Conservation (phyloP, 129 eudicot genomes). For the Pulicaria dysenterica region DNA sequence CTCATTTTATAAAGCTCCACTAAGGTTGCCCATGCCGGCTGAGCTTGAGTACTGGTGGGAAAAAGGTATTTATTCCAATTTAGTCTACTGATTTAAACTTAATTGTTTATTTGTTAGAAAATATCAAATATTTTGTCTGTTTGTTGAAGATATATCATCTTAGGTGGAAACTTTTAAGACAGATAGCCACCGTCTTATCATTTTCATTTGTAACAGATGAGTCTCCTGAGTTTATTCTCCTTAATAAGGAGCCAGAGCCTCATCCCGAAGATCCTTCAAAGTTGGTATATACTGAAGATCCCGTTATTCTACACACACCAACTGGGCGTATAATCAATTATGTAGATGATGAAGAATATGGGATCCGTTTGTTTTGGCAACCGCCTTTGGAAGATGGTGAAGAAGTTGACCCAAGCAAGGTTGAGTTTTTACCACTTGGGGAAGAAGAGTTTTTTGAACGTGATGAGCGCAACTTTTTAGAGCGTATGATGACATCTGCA, state of each 20-base stretch:
- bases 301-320: constrained; percentile 83
- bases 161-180: background rate
- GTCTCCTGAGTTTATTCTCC: constrained; percentile 70
- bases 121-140: background rate
- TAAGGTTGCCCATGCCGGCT: constrained; percentile 92
- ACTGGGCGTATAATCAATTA: constrained; percentile 72
- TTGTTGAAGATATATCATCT: constrained; percentile 1
- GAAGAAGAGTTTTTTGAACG: constrained; percentile 54
- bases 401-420: constrained; percentile 62
- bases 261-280: constrained; percentile 86
- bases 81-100: background rate
- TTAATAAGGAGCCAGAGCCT: constrained; percentile 83
- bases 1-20: constrained; percentile 86
- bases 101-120: background rate
- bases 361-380: constrained; percentile 81
- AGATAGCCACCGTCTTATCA: background rate
- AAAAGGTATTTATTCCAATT: constrained; percentile 42
- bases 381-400: constrained; percentile 62
- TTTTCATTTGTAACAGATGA: constrained; percentile 47
- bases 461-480: constrained; percentile 37
- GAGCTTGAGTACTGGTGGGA: constrained; percentile 96
- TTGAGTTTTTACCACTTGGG: constrained; percentile 72
- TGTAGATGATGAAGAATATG: constrained; percentile 85
- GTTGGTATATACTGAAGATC: constrained; percentile 71
- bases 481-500: constrained; percentile 36